A percentile compares a stretch with the other conserved stretches of the same genome.
Evolutionary conservation across 306 rosid species (phyloP).

Genomic region (Glycine tomentella): DNA sequence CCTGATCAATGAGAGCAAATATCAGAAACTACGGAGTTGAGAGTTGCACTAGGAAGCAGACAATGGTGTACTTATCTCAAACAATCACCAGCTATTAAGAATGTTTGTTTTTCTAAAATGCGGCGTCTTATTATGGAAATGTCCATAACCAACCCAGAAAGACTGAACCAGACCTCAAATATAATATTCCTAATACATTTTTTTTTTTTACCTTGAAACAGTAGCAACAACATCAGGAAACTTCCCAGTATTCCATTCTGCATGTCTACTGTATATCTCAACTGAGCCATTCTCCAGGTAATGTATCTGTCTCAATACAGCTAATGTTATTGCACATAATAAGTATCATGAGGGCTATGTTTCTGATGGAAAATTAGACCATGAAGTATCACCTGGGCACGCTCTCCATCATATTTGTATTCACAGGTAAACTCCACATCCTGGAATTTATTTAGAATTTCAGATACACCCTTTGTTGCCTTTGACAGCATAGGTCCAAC

Average conservation of each 20-base stretch:
- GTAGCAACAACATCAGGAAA: constrained; percentile 85
- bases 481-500: constrained; percentile 96
- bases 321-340: constrained; percentile 38
- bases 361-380: constrained; percentile 27
- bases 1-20: constrained; percentile 62
- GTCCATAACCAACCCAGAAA: constrained; percentile 29
- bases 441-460: constrained; percentile 80
- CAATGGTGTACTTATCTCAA: constrained; percentile 33
- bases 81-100: constrained; percentile 7
- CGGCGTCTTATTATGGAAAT: constrained; percentile 7
- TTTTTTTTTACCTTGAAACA: constrained; percentile 76
- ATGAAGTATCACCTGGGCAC: constrained; percentile 82
- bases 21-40: constrained; percentile 45
- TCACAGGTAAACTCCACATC: constrained; percentile 90
- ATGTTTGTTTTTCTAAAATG: neutral
- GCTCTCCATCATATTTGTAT: constrained; percentile 95
- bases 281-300: constrained; percentile 84
- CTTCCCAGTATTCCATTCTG: constrained; percentile 90
- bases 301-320: constrained; percentile 72
- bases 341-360: constrained; percentile 30
- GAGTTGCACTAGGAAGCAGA: constrained; percentile 29
- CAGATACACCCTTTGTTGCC: constrained; percentile 82
- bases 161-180: constrained; percentile 1
- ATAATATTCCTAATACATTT: neutral
- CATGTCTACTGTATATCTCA: constrained; percentile 95